These are phyloP conservation scores for Pythium phragmitis DNA, from an alignment of 352 stramenopile genomes.

Conservation along the genomic window DNA sequence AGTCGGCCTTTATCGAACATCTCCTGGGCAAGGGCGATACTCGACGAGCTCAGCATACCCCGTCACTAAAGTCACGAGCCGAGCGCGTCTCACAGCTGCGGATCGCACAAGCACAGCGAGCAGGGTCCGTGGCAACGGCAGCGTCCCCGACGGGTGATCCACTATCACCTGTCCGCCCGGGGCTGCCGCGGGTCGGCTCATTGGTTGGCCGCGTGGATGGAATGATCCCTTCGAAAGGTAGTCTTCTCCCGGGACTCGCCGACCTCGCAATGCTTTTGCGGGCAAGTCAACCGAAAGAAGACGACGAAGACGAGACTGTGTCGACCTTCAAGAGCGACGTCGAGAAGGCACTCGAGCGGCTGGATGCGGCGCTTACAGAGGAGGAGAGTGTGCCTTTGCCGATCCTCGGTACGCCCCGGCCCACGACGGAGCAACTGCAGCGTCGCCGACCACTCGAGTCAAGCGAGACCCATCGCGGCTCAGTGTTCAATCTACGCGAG, in stretches of 20 bases:
- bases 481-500: slow-evolving; percentile 15
- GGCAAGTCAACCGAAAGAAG: neutral
- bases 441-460: neutral
- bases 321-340: slow-evolving; percentile 4
- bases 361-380: slow-evolving; percentile 17
- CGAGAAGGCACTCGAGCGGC: slow-evolving; percentile 17
- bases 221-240: neutral
- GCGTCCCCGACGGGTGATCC: no score
- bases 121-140: neutral
- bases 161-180: no score
- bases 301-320: neutral
- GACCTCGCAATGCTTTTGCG: slow-evolving; percentile 6
- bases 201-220: neutral
- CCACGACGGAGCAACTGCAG: slow-evolving; percentile 13
- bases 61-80: slow-evolving; percentile 2
- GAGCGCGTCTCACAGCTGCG: slow-evolving; percentile 14
- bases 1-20: slow-evolving; percentile 24
- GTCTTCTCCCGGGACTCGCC: slow-evolving; percentile 8
- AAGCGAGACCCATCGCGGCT: slow-evolving; percentile 1
- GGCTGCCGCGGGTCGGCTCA: slow-evolving; percentile 2
- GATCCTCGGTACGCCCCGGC: neutral
- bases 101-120: slow-evolving; percentile 3
- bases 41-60: neutral
- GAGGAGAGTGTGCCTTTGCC: neutral
- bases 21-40: slow-evolving; percentile 12